phyloP scores from a whole-genome alignment of 2,329 filamentous ascomycete species.

The Penicillium oxalicum region DNA sequence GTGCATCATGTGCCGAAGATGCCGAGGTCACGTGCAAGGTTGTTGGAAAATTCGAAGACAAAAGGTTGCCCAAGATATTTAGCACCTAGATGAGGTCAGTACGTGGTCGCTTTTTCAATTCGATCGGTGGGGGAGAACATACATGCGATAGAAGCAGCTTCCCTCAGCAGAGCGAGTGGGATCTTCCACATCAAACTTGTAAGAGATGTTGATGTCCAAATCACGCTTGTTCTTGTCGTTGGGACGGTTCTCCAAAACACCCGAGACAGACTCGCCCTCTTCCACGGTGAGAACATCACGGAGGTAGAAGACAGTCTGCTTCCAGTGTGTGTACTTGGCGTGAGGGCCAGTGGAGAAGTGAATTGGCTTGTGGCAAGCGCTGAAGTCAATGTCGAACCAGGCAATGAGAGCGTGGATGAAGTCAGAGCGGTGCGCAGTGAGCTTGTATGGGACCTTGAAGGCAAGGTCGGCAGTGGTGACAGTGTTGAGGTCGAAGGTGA shows the following conservation, averaged over 20 bases:
- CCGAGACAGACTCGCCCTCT: slow-evolving; percentile 71
- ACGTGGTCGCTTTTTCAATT: too few relatives aligned
- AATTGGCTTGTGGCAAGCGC: slow-evolving; percentile 95
- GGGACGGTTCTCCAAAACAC: slow-evolving; percentile 72
- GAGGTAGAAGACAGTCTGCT: slow-evolving; percentile 98
- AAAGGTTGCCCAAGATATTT: slow-evolving; percentile 16
- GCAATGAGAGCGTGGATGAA: slow-evolving; percentile 94
- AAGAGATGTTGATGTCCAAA: slow-evolving; percentile 82
- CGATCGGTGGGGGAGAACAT: slow-evolving; percentile 11
- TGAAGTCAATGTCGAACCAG: slow-evolving; percentile 99
- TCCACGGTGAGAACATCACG: slow-evolving; percentile 88
- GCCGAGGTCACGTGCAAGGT: slow-evolving; percentile 14
- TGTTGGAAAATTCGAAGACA: slow-evolving; percentile 12
- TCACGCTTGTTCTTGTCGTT: slow-evolving; percentile 93
- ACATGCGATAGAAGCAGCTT: slow-evolving; percentile 70
- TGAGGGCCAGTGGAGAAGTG: slow-evolving; percentile 95
- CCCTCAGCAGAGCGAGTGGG: slow-evolving; percentile 62
- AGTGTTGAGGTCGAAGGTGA: slow-evolving; percentile 89
- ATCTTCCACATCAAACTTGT: slow-evolving; percentile 73
- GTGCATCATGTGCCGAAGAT: slow-evolving; percentile 19
- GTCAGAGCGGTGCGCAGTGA: slow-evolving; percentile 76
- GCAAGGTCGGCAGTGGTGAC: slow-evolving; percentile 77
- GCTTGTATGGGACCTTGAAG: slow-evolving; percentile 72
- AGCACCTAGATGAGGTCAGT: slow-evolving; percentile 16
- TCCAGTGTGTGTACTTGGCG: slow-evolving; percentile 99